phyloP scores from a whole-genome alignment of 352 stramenopile species.

The Phytophthora sp. region DNA sequence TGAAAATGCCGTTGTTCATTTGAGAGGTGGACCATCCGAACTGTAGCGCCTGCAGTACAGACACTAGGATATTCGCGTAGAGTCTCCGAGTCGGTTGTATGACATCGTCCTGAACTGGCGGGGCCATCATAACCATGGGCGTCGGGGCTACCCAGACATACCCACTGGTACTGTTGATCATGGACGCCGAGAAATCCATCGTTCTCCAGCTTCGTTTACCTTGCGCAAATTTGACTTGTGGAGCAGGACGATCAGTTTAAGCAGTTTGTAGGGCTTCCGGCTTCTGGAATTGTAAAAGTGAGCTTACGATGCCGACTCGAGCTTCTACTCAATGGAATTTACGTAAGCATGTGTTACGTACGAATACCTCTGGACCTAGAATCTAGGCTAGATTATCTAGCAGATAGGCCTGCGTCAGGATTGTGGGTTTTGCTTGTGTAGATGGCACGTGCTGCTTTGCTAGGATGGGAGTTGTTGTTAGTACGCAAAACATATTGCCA shows the following conservation, averaged over 20 bases:
- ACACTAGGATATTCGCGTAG: conserved; percentile 58
- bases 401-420: neutral
- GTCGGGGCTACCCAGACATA: conserved; percentile 30
- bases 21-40: conserved; percentile 59
- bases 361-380: neutral
- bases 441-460: conserved; percentile 17
- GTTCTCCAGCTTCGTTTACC: neutral
- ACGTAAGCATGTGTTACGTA: neutral
- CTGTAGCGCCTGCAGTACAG: conserved; percentile 48
- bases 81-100: conserved; percentile 35
- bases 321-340: neutral
- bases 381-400: too few relatives aligned
- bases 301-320: neutral
- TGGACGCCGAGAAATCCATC: conserved; percentile 37
- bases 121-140: conserved; percentile 30
- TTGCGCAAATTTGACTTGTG: conserved; percentile 3
- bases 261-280: neutral
- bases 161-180: conserved; percentile 23
- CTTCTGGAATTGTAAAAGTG: conserved; percentile 16
- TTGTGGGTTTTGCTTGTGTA: conserved; percentile 4
- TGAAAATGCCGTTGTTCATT: conserved; percentile 45
- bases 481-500: too few relatives aligned
- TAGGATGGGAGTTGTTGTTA: conserved; percentile 3
- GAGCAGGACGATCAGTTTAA: neutral
- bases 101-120: conserved; percentile 3